Evolutionary conservation across 140 eudicot species (phyloP).

Genomic region (Eryngium alpinum): DNA sequence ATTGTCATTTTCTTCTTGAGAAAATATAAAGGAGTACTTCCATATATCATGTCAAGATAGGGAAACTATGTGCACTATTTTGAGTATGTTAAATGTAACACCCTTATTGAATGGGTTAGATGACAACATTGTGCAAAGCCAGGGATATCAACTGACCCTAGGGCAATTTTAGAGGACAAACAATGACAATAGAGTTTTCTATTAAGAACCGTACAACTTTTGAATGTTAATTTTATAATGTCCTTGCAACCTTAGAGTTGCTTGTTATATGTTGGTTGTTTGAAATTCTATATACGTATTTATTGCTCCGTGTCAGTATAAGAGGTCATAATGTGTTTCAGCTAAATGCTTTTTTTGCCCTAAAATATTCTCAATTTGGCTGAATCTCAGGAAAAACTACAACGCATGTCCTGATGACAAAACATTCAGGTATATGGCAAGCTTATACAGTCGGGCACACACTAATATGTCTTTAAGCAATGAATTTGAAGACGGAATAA

Average conservation of each 20-base stretch:
- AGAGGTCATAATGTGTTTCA: background rate
- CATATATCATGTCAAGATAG: background rate
- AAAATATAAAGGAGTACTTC: background rate
- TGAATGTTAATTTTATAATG: background rate
- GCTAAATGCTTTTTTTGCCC: background rate
- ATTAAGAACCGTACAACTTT: background rate
- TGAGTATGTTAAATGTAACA: too few relatives aligned
- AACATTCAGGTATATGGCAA: constrained; percentile 78
- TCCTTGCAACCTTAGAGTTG: background rate
- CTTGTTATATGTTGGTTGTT: background rate
- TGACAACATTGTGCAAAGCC: background rate
- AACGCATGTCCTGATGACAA: constrained; percentile 88
- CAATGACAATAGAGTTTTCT: background rate
- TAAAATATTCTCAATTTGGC: constrained; percentile 7
- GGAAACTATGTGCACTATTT: background rate
- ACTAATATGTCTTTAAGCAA: constrained; percentile 69
- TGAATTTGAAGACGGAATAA: constrained; percentile 81
- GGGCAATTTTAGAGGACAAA: background rate
- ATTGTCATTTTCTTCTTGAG: background rate
- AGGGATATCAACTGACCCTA: background rate
- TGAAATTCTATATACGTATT: background rate
- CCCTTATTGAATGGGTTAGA: too few relatives aligned
- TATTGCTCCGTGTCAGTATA: background rate
- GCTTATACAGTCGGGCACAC: constrained; percentile 74
- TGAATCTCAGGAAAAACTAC: constrained; percentile 58